Evolutionary conservation across 306 rosid genomes (phyloP).

Genomic region (Corylus avellana): DNA sequence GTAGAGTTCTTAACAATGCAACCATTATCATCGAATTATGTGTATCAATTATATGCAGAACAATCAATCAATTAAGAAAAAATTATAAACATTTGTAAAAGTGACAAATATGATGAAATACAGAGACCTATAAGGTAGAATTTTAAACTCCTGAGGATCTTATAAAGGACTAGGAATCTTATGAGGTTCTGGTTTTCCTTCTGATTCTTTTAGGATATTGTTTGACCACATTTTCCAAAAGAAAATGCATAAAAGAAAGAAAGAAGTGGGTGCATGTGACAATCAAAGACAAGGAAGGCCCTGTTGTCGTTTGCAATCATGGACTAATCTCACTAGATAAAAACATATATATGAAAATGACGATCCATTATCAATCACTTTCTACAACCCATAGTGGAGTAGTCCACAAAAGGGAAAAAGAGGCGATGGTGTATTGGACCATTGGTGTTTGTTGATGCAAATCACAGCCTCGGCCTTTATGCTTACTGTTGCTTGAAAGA

Average conservation of each 20-base stretch:
- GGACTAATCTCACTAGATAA: background rate
- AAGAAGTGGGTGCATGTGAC: background rate
- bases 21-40: no score
- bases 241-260: background rate
- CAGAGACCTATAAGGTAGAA: no score
- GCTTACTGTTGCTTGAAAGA: conserved; percentile 1
- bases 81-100: no score
- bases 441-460: background rate
- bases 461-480: background rate
- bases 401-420: background rate
- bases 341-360: background rate
- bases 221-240: no score
- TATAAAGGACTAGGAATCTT: no score
- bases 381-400: background rate
- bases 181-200: no score
- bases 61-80: no score
- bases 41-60: no score
- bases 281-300: background rate
- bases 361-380: background rate
- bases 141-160: no score
- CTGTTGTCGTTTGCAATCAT: conserved; percentile 7
- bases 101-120: no score
- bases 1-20: no score
- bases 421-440: background rate
- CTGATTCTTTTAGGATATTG: no score